Percentiles rank a stretch among this genome's conserved stretches.
phyloP scores from a whole-genome alignment of 2,329 filamentous ascomycete genomes.

The Alternaria sp. region DNA sequence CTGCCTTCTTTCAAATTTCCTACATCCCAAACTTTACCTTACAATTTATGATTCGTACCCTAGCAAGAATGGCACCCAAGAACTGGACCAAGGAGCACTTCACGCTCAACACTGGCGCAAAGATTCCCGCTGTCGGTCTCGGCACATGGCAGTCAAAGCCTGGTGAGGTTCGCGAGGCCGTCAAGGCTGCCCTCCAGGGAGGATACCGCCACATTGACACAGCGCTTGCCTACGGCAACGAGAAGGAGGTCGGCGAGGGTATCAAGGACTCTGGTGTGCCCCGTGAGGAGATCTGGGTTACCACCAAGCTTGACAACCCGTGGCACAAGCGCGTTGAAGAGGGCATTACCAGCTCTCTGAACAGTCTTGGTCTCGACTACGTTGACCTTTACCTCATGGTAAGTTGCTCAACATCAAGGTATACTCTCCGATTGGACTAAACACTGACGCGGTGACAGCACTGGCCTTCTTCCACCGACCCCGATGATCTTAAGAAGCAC shows the following conservation, averaged over 20 bases:
- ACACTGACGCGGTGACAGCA: slow-evolving; percentile 34
- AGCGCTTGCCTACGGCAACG: slow-evolving; percentile 80
- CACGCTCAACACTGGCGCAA: slow-evolving; percentile 65
- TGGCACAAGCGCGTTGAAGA: slow-evolving; percentile 70
- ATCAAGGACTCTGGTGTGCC: slow-evolving; percentile 73
- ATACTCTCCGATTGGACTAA: not conserved
- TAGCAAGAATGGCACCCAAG: slow-evolving; percentile 43
- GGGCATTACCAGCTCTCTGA: slow-evolving; percentile 68
- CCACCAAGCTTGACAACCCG: slow-evolving; percentile 84
- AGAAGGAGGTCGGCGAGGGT: slow-evolving; percentile 74
- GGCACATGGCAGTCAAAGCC: slow-evolving; percentile 82
- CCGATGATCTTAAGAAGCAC: slow-evolving; percentile 70
- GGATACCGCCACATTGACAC: slow-evolving; percentile 83
- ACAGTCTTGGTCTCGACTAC: slow-evolving; percentile 70
- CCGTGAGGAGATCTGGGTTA: slow-evolving; percentile 75
- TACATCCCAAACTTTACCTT: slow-evolving; percentile 13
- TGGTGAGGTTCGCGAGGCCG: slow-evolving; percentile 73
- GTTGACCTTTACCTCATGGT: slow-evolving; percentile 73
- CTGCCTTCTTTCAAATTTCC: slow-evolving; percentile 10
- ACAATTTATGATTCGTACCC: slow-evolving; percentile 34
- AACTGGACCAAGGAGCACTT: slow-evolving; percentile 50
- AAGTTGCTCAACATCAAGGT: slow-evolving; percentile 4
- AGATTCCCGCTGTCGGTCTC: slow-evolving; percentile 79
- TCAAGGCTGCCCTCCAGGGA: slow-evolving; percentile 70
- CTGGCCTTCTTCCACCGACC: slow-evolving; percentile 72